Percentiles rank a stretch among this genome's conserved stretches.
Conservation (phyloP, 208 protist species). For the Leishmania braziliensis region DNA sequence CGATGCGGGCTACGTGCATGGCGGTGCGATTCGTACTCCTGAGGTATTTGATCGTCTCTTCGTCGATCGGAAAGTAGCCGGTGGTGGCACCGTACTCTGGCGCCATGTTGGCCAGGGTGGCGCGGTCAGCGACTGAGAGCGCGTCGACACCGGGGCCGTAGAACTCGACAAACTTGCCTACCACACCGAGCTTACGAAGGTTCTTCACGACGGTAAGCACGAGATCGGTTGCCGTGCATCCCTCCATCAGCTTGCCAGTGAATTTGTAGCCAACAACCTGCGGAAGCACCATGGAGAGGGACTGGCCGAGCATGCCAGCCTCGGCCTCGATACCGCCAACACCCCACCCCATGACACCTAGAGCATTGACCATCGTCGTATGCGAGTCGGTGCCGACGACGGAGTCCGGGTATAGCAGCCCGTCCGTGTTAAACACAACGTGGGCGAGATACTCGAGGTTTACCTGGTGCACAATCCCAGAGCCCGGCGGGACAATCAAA, state of each 20-base stretch:
- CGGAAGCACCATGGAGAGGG: conserved; percentile 95
- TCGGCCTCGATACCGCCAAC: conserved; percentile 98
- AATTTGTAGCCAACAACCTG: conserved; percentile 96
- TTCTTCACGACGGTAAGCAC: conserved; percentile 95
- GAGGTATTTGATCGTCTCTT: conserved; percentile 93
- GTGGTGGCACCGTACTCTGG: conserved; percentile 96
- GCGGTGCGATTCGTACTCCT: conserved; percentile 80
- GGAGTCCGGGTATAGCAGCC: conserved; percentile 96
- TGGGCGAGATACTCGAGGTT: conserved; percentile 97
- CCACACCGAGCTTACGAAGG: conserved; percentile 94
- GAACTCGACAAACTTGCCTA: conserved; percentile 98
- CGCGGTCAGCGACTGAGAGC: conserved; percentile 94
- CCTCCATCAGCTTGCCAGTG: conserved; percentile 88
- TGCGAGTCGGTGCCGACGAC: conserved; percentile 97
- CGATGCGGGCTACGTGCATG: conserved; percentile 89
- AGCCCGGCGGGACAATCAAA: conserved; percentile 95
- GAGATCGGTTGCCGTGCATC: conserved; percentile 96
- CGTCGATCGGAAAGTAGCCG: conserved; percentile 97
- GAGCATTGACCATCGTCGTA: conserved; percentile 97
- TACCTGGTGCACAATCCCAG: conserved; percentile 98
- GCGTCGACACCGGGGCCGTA: conserved; percentile 92
- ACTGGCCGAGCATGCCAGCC: conserved; percentile 96
- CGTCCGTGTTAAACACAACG: conserved; percentile 93
- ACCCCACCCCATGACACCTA: conserved; percentile 96
- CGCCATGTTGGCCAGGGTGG: conserved; percentile 97